Conservation (phyloP, 352 stramenopile species). For the Phytopythium litorale region DNA sequence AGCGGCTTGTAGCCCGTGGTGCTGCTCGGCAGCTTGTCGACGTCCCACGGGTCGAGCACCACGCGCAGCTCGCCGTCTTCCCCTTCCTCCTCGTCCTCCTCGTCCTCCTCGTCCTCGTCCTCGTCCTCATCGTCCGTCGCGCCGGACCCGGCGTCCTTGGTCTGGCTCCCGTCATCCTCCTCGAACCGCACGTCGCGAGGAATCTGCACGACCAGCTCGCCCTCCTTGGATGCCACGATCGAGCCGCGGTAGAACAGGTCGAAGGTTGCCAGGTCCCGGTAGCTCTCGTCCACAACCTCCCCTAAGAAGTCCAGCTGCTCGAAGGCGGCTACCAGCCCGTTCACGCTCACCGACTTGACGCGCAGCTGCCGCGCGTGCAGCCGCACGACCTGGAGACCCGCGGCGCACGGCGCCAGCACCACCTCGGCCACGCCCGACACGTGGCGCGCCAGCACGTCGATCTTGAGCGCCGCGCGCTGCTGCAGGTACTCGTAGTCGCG, state of each 20-base stretch:
- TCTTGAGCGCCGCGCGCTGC: conserved; percentile 70
- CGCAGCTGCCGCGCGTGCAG: conserved; percentile 74
- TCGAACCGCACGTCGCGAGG: conserved; percentile 53
- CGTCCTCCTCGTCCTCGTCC: conserved; percentile 26
- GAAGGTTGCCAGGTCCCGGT: conserved; percentile 74
- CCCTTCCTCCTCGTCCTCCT: conserved; percentile 35
- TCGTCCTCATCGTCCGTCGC: conserved; percentile 32
- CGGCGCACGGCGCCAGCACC: conserved; percentile 56
- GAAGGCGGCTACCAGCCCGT: conserved; percentile 53
- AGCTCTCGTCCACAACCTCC: conserved; percentile 76
- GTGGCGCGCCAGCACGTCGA: conserved; percentile 67
- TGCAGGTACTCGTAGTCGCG: conserved; percentile 84
- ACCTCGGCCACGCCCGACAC: conserved; percentile 67
- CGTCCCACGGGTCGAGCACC: conserved; percentile 60
- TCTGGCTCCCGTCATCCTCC: conserved; percentile 24
- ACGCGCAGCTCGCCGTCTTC: conserved; percentile 40
- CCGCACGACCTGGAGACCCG: conserved; percentile 50
- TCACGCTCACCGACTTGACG: conserved; percentile 50
- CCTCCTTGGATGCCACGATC: conserved; percentile 81
- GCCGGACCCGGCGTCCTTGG: conserved; percentile 10
- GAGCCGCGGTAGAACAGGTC: conserved; percentile 83
- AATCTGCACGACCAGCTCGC: conserved; percentile 76
- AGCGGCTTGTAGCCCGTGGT: conserved; percentile 68
- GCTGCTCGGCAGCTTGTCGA: conserved; percentile 64
- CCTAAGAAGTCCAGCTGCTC: conserved; percentile 79